These are phyloP conservation scores for Aspergillus carlsbadensis DNA, from an alignment of 495 filamentous ascomycete species.

Conservation along the genomic window DNA sequence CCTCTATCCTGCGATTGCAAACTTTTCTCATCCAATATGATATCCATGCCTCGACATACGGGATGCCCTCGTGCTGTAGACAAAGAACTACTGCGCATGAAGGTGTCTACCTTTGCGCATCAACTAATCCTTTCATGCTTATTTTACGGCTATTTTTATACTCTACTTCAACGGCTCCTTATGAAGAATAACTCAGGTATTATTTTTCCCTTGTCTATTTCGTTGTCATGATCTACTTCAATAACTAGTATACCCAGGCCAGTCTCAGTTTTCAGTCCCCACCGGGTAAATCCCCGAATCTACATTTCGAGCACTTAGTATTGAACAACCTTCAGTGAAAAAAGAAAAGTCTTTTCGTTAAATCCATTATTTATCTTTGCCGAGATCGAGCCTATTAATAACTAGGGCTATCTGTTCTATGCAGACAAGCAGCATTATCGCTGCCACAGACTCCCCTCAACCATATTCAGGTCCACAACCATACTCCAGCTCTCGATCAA, in stretches of 20 bases:
- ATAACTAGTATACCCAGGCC: not conserved
- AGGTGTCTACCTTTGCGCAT: not conserved
- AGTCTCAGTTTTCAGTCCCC: not conserved
- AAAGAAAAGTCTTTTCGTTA: no score
- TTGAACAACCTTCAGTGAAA: not conserved
- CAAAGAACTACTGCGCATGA: constrained; percentile 3
- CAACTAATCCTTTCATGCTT: not conserved
- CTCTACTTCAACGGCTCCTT: not conserved
- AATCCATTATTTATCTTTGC: no score
- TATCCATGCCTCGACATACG: not conserved
- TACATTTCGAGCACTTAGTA: not conserved
- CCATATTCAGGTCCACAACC: no score
- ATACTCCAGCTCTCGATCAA: not conserved
- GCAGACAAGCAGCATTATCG: no score
- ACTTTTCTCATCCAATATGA: not conserved
- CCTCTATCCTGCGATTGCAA: not conserved
- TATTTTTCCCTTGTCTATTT: constrained; percentile 2
- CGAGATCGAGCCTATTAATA: no score
- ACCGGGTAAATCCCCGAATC: not conserved
- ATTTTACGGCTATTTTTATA: not conserved
- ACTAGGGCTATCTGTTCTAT: no score
- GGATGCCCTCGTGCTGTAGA: not conserved
- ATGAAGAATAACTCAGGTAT: not conserved
- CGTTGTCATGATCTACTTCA: not conserved
- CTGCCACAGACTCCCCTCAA: no score